phyloP scores from a whole-genome alignment of 805 yeast genomes.

The Candida coleopterorum region DNA sequence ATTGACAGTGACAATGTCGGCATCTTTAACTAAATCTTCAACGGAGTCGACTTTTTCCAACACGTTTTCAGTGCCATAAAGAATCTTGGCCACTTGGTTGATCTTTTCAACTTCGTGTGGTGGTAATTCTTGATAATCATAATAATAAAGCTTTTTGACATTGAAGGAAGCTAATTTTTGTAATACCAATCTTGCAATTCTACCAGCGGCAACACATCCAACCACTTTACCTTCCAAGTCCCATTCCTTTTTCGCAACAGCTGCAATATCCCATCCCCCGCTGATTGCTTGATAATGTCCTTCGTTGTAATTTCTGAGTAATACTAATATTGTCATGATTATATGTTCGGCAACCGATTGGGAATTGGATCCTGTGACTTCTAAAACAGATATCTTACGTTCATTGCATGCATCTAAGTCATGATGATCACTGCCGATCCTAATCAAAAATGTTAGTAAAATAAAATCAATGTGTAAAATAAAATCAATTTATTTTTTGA shows the following conservation, averaged over 20 bases:
- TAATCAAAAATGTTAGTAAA: neutral
- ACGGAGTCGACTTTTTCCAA: slow-evolving; percentile 55
- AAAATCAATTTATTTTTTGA: too few relatives aligned
- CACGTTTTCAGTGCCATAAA: slow-evolving; percentile 49
- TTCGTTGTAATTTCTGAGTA: slow-evolving; percentile 74
- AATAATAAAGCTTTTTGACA: slow-evolving; percentile 69
- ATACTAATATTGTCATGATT: slow-evolving; percentile 63
- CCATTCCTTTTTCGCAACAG: slow-evolving; percentile 64
- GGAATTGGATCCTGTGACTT: slow-evolving; percentile 81
- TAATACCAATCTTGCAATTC: slow-evolving; percentile 74
- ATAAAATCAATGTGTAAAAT: too few relatives aligned
- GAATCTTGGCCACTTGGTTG: slow-evolving; percentile 30
- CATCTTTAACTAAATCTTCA: slow-evolving; percentile 60
- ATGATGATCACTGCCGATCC: slow-evolving; percentile 75
- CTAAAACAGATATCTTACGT: slow-evolving; percentile 61
- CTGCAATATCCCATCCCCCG: slow-evolving; percentile 76
- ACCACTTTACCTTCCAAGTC: slow-evolving; percentile 73
- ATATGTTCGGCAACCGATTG: slow-evolving; percentile 80
- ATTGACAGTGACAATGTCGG: slow-evolving; percentile 74
- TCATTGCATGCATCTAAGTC: slow-evolving; percentile 67
- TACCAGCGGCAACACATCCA: slow-evolving; percentile 79
- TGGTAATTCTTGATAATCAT: slow-evolving; percentile 68
- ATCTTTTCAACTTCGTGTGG: slow-evolving; percentile 41
- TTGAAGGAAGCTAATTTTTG: slow-evolving; percentile 69
- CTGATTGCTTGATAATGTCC: slow-evolving; percentile 63